Evolutionary conservation across 202 grass and related monocot species (phyloP), one percentile per base, ranked within the genome.

Genomic region (Hordeum pubiflorum): DNA sequence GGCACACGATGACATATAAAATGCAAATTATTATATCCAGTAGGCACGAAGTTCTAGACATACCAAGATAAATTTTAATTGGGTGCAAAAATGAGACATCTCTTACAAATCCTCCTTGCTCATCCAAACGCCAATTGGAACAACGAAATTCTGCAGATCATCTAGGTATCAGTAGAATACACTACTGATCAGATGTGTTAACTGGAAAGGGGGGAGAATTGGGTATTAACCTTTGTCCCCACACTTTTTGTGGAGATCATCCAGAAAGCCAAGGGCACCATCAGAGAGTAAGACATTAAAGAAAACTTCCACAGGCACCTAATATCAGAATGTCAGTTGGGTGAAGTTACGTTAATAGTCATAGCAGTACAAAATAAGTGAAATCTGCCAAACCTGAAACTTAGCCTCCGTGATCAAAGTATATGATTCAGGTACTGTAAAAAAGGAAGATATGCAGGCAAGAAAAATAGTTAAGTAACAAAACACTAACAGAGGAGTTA

Each of bases 51-150:
- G 32, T 37, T 76, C 26, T 85, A 67, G 40, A 55, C 79, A 79
- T 99, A 99, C 97, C 92, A 82, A 99, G 87, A 91, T 91, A 96
- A 66, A 96, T 84, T 89, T 96, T 99, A 75, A 99, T 91, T 65
- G 97, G 97, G 88, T 99, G 97, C 78, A 93, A 85, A 84, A 99
- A 96, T 48, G 92, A 96, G 75, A 99, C 80, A 77, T 91, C 88
- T 63, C 97, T 88, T 74, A 83, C 81, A 69, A 91, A 57, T 82
- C 82, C 84, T 80, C 84, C 87, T 80, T 90, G 91, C 43, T 87
- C 85, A 44, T 96, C 77, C 63, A 65, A 74, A 77, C 72, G 77
- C 97, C 97, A 99, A 40, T 80, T 84, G 82, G 90, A 86, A 76
- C 91, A 92, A 76, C 75, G 60, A 50, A 99, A 91, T 72, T 99